Percentiles rank a stretch among this genome's conserved stretches.
Evolutionary conservation across 306 rosid genomes (phyloP).

Genomic region (Prosopis cineraria): DNA sequence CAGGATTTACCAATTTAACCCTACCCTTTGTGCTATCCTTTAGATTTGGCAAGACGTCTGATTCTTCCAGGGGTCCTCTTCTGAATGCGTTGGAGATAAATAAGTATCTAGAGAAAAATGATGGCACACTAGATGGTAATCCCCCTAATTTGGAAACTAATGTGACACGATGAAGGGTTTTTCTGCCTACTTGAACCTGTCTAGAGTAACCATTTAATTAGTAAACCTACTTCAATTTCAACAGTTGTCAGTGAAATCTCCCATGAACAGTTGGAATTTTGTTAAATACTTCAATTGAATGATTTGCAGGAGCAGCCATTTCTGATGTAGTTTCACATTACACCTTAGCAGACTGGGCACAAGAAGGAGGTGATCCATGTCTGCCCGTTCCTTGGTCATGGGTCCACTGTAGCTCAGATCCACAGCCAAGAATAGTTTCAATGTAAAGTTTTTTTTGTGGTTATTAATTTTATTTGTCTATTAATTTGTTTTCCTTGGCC

Average conservation of each 20-base stretch:
- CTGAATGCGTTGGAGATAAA: conserved; percentile 94
- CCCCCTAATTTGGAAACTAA: conserved; percentile 17
- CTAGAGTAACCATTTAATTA: conserved; percentile 10
- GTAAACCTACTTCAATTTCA: not conserved
- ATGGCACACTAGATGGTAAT: conserved; percentile 86
- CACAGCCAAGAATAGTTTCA: conserved; percentile 76
- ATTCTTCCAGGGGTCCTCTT: conserved; percentile 88
- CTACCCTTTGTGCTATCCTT: conserved; percentile 85
- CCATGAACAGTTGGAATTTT: conserved; percentile 1
- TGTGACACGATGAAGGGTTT: conserved; percentile 7
- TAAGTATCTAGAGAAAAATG: conserved; percentile 74
- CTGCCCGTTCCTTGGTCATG: conserved; percentile 97
- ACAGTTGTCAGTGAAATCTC: conserved; percentile 10
- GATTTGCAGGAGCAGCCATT: conserved; percentile 64
- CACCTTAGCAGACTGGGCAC: conserved; percentile 63
- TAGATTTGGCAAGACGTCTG: conserved; percentile 74
- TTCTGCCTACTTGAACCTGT: conserved; percentile 24
- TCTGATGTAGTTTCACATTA: conserved; percentile 60
- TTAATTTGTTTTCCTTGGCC: conserved; percentile 8
- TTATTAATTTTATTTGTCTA: conserved; percentile 15
- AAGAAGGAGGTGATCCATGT: conserved; percentile 95
- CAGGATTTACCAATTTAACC: conserved; percentile 75
- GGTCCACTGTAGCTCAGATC: conserved; percentile 81
- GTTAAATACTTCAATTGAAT: conserved; percentile 41
- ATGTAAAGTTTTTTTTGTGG: conserved; percentile 53